Evolutionary conservation across 352 stramenopile genomes (phyloP).

Genomic region (Globisporangium cystogenes): DNA sequence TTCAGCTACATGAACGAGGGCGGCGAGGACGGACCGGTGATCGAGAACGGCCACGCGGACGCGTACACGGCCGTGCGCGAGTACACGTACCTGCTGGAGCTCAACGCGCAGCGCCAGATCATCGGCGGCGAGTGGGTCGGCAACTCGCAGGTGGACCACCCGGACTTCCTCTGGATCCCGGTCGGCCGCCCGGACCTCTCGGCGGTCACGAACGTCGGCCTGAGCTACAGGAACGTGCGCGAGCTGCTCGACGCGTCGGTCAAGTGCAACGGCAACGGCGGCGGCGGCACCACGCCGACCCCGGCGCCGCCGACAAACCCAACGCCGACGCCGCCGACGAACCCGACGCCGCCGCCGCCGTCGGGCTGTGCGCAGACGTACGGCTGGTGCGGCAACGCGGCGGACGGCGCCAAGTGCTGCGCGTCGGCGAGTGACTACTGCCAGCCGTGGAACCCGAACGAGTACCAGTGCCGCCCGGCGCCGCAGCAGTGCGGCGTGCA

Average conservation of each 20-base stretch:
- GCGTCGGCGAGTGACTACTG: conserved; percentile 13
- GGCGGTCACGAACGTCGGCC: conserved; percentile 27
- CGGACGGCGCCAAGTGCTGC: conserved; percentile 9
- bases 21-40: too few species aligned
- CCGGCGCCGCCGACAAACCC: neutral
- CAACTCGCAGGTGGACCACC: conserved; percentile 7
- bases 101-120: conserved; percentile 11
- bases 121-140: conserved; percentile 12
- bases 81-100: conserved; percentile 12
- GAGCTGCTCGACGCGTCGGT: conserved; percentile 10
- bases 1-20: conserved; percentile 1
- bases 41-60: conserved; percentile 4
- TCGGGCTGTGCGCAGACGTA: too few species aligned
- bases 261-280: conserved; percentile 44
- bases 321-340: neutral
- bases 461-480: conserved; percentile 31
- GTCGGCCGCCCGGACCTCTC: neutral
- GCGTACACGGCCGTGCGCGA: conserved; percentile 3
- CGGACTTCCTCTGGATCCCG: conserved; percentile 15
- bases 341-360: conserved; percentile 9
- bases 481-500: conserved; percentile 13
- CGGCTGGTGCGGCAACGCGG: too few species aligned
- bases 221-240: conserved; percentile 35
- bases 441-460: conserved; percentile 25
- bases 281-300: conserved; percentile 16